phyloP scores from a whole-genome alignment of 768 basidiomycete species.

The Mycena rosella region DNA sequence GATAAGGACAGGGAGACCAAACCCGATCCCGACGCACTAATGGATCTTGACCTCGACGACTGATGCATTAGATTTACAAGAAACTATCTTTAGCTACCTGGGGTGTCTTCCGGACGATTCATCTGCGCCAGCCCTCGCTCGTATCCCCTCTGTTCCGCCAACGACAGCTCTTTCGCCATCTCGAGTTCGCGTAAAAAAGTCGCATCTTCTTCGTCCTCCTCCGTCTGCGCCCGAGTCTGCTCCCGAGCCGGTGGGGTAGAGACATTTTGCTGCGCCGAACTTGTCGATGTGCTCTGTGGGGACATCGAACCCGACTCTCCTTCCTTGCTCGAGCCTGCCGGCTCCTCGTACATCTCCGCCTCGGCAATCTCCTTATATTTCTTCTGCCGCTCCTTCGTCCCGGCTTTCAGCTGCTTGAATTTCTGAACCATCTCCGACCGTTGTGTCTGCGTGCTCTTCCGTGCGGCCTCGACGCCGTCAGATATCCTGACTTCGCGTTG shows the following conservation, averaged over 20 bases:
- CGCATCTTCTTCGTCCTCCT: slow-evolving; percentile 38
- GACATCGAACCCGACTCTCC: not conserved
- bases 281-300: slow-evolving; percentile 9
- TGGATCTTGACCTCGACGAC: slow-evolving; percentile 24
- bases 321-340: slow-evolving; percentile 4
- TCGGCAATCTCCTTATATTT: slow-evolving; percentile 49
- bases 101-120: slow-evolving; percentile 5
- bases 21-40: slow-evolving; percentile 20
- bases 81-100: not conserved
- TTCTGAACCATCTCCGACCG: slow-evolving; percentile 48
- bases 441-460: slow-evolving; percentile 49
- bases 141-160: slow-evolving; percentile 48
- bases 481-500: slow-evolving; percentile 53
- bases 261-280: not conserved
- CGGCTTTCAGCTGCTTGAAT: slow-evolving; percentile 52
- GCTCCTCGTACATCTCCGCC: slow-evolving; percentile 44
- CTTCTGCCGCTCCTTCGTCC: slow-evolving; percentile 49
- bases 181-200: slow-evolving; percentile 46
- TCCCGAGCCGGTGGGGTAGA: not conserved
- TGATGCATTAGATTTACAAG: slow-evolving; percentile 18
- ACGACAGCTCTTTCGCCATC: slow-evolving; percentile 49
- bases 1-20: slow-evolving; percentile 46
- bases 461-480: slow-evolving; percentile 55
- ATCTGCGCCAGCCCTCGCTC: slow-evolving; percentile 34
- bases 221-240: slow-evolving; percentile 7